These are phyloP conservation scores for Saccharomyces hybrid DNA, from an alignment of 1,139 yeast genomes.

Conservation along the genomic window DNA sequence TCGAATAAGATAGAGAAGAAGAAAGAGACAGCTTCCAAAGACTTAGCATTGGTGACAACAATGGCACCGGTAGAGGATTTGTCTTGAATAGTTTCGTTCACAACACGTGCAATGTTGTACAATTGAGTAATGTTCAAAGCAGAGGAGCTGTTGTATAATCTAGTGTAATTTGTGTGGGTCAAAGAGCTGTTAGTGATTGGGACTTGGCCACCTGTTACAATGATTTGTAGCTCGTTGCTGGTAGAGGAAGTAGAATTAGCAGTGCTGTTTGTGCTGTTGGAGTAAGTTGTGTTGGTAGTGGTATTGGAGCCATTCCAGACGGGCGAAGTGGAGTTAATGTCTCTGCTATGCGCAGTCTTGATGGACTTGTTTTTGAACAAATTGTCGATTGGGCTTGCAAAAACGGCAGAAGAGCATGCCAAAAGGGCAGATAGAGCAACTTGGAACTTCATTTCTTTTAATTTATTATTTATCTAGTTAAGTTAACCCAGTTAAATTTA, in stretches of 20 bases:
- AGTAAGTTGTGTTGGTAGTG: background rate
- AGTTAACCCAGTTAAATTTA: no score
- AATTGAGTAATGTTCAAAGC: conserved; percentile 23
- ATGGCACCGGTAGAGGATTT: conserved; percentile 22
- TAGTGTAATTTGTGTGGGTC: conserved; percentile 15
- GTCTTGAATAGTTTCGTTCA: conserved; percentile 17
- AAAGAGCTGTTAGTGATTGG: conserved; percentile 15
- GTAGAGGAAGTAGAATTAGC: conserved; percentile 3
- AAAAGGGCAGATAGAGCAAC: conserved; percentile 12
- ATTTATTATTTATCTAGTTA: background rate
- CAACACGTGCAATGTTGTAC: conserved; percentile 19
- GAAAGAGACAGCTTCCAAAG: conserved; percentile 28
- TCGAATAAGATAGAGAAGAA: conserved; percentile 24
- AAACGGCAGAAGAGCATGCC: conserved; percentile 15
- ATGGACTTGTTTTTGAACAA: conserved; percentile 6
- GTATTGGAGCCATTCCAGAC: background rate
- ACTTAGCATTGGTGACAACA: conserved; percentile 18
- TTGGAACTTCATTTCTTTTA: conserved; percentile 10
- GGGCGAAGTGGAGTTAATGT: background rate
- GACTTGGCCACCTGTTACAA: conserved; percentile 25
- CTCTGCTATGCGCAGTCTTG: background rate
- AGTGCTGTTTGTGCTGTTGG: conserved; percentile 9
- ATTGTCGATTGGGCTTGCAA: conserved; percentile 16
- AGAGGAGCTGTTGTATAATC: conserved; percentile 19
- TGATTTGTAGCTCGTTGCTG: conserved; percentile 15